Percentiles rank a stretch among this genome's conserved stretches.
Conservation (phyloP, 176 grass and related monocot genomes). For the Panicum miliaceum region DNA sequence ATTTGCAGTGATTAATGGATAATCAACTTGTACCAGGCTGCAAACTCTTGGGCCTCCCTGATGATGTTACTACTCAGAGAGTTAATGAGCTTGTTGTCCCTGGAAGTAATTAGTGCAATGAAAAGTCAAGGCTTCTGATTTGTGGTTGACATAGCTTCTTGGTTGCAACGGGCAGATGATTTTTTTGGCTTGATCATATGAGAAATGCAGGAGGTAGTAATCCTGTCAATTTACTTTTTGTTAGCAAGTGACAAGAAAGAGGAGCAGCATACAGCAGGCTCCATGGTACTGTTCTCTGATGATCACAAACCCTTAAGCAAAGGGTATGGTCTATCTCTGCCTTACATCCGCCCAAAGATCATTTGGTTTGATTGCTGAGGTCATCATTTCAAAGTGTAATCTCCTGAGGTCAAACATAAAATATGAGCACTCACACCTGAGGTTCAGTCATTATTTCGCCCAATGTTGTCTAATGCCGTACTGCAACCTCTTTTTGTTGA, state of each 20-base stretch:
- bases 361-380: not conserved
- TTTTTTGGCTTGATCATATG: not conserved
- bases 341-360: too few species aligned
- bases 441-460: not conserved
- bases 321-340: not conserved
- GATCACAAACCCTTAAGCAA: not conserved
- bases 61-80: not conserved
- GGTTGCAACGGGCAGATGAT: not conserved
- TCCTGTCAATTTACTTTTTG: not conserved
- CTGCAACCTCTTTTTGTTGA: too few species aligned
- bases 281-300: not conserved
- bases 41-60: not conserved
- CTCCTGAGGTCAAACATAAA: too few species aligned
- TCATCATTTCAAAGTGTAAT: too few species aligned
- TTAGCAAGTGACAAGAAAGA: not conserved
- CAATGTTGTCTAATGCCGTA: too few species aligned
- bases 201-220: not conserved
- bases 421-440: too few species aligned
- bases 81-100: not conserved
- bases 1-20: not conserved
- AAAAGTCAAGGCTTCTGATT: not conserved
- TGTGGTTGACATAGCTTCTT: not conserved
- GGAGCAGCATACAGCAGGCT: not conserved
- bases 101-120: not conserved
- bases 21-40: not conserved